phyloP scores from a whole-genome alignment of 495 filamentous ascomycete species.

The Corynascus novoguineensis region DNA sequence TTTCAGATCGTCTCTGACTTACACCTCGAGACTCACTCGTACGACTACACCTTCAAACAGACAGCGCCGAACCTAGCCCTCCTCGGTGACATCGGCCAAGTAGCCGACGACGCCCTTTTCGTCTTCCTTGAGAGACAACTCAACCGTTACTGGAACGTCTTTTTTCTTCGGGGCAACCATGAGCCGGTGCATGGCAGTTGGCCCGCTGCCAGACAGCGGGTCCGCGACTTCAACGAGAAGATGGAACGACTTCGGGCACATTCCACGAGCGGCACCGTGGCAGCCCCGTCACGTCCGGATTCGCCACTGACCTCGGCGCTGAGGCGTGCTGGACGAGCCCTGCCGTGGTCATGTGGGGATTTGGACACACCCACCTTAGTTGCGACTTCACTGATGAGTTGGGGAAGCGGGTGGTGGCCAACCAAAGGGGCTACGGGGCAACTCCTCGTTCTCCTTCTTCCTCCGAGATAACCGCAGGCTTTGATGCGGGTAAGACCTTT shows the following conservation, averaged over 20 bases:
- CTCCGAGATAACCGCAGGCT: background rate
- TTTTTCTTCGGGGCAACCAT: slow-evolving; percentile 51
- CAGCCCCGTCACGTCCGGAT: slow-evolving; percentile 37
- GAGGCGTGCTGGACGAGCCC: slow-evolving; percentile 40
- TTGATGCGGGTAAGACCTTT: slow-evolving; percentile 2
- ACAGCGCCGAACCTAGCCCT: slow-evolving; percentile 46
- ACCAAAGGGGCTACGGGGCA: slow-evolving; percentile 31
- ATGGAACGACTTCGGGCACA: slow-evolving; percentile 12
- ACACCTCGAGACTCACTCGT: slow-evolving; percentile 45
- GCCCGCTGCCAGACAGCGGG: slow-evolving; percentile 7
- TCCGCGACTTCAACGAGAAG: slow-evolving; percentile 16
- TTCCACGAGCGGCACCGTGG: slow-evolving; percentile 28
- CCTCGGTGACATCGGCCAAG: slow-evolving; percentile 49
- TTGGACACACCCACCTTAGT: slow-evolving; percentile 52
- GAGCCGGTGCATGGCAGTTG: slow-evolving; percentile 44
- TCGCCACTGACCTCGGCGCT: slow-evolving; percentile 40
- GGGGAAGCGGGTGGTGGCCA: slow-evolving; percentile 22
- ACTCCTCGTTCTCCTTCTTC: no score
- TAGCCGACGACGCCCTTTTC: slow-evolving; percentile 31
- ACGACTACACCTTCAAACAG: slow-evolving; percentile 34
- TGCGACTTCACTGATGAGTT: slow-evolving; percentile 17
- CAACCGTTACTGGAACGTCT: slow-evolving; percentile 38
- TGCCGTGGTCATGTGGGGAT: slow-evolving; percentile 48
- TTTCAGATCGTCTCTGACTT: slow-evolving; percentile 53
- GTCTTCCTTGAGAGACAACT: slow-evolving; percentile 41